A percentile compares a stretch with the other conserved stretches of the same genome.
phyloP scores from a whole-genome alignment of 305 asterid genomes.

The Plantago lanceolata region DNA sequence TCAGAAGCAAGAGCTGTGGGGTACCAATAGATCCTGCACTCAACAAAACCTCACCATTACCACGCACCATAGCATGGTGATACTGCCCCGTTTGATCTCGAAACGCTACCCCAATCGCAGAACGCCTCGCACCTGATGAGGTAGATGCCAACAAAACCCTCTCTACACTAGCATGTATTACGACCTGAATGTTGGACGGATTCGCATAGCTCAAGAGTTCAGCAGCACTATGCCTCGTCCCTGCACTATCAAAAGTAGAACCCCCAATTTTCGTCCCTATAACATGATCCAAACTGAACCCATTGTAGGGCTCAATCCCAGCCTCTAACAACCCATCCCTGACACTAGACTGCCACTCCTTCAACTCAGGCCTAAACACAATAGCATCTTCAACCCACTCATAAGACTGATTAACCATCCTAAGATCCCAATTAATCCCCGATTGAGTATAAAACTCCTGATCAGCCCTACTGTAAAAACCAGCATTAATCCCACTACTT shows the following conservation, averaged over 20 bases:
- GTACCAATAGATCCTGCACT: constrained; percentile 83
- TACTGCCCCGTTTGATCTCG: constrained; percentile 46
- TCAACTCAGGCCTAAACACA: constrained; percentile 76
- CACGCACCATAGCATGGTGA: constrained; percentile 70
- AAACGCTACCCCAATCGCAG: constrained; percentile 65
- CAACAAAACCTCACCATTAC: constrained; percentile 61
- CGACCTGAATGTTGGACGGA: constrained; percentile 52
- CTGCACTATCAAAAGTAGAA: constrained; percentile 65
- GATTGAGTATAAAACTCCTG: constrained; percentile 50
- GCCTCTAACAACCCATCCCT: constrained; percentile 80
- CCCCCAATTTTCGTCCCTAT: constrained; percentile 88
- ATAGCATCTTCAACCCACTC: constrained; percentile 80
- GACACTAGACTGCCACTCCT: constrained; percentile 77
- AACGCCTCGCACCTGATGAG: constrained; percentile 19
- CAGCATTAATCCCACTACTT: constrained; percentile 80
- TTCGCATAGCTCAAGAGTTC: constrained; percentile 56
- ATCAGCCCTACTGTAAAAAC: constrained; percentile 84
- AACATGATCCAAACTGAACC: constrained; percentile 67
- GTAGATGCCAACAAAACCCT: constrained; percentile 50
- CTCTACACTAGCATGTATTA: constrained; percentile 60
- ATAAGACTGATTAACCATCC: constrained; percentile 63
- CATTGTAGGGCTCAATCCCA: constrained; percentile 67
- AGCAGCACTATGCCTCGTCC: constrained; percentile 57
- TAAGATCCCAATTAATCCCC: constrained; percentile 58
- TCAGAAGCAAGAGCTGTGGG: constrained; percentile 77